Evolutionary conservation across 2,329 filamentous ascomycete species (phyloP).

Genomic region (Colletotrichum filicis): DNA sequence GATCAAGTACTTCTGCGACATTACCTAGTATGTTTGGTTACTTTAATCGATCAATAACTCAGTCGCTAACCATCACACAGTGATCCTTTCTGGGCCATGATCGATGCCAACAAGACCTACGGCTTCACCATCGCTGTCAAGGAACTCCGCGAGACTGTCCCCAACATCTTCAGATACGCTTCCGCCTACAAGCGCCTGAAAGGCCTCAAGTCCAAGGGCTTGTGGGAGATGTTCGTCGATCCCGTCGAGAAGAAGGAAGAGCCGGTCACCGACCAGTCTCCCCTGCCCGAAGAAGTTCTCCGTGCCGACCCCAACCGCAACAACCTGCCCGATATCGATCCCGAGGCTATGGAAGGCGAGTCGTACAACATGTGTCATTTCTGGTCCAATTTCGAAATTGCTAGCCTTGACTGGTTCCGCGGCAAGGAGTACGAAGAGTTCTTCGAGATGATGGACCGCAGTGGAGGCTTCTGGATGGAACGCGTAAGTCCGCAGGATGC

Average conservation of each 20-base stretch:
- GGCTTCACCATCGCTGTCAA: slow-evolving; percentile 99
- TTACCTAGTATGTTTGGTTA: slow-evolving; percentile 80
- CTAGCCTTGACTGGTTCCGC: slow-evolving; percentile 92
- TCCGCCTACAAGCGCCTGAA: slow-evolving; percentile 95
- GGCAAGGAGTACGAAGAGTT: slow-evolving; percentile 98
- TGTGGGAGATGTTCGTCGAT: slow-evolving; percentile 99
- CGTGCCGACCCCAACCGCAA: slow-evolving; percentile 78
- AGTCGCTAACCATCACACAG: slow-evolving; percentile 54
- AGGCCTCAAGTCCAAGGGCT: slow-evolving; percentile 87
- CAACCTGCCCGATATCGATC: slow-evolving; percentile 83
- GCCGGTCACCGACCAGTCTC: slow-evolving; percentile 68
- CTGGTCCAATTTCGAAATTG: slow-evolving; percentile 99
- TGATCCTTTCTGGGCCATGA: slow-evolving; percentile 97
- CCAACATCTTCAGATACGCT: slow-evolving; percentile 99
- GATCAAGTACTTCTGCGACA: slow-evolving; percentile 99
- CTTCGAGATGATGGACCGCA: slow-evolving; percentile 98
- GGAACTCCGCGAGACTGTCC: slow-evolving; percentile 95
- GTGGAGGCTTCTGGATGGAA: slow-evolving; percentile 99
- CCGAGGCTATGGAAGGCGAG: slow-evolving; percentile 95
- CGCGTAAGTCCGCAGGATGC: slow-evolving; percentile 67
- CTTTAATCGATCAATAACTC: neutral
- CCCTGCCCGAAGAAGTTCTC: slow-evolving; percentile 83
- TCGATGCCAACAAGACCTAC: slow-evolving; percentile 94
- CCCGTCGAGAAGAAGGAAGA: slow-evolving; percentile 73
- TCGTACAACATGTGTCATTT: slow-evolving; percentile 99